phyloP scores from a whole-genome alignment of 805 yeast species.

The Pichia ethanolica region DNA sequence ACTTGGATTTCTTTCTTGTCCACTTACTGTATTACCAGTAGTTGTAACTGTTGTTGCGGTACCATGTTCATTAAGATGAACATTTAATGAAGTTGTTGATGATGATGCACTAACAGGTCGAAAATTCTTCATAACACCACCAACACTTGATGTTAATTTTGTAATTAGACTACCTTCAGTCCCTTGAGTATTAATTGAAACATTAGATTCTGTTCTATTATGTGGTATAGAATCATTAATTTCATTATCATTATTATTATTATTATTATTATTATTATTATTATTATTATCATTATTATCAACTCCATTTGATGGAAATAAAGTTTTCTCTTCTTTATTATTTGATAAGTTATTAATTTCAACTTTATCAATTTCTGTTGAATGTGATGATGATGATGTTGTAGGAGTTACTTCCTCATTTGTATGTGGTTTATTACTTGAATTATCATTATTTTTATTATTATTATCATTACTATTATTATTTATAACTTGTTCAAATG shows the following conservation, averaged over 20 bases:
- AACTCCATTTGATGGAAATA: not conserved
- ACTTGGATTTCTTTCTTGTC: not conserved
- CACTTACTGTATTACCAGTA: not conserved
- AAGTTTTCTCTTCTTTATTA: not conserved
- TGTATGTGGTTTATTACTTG: not conserved
- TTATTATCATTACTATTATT: not conserved
- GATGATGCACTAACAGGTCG: slow-evolving; percentile 28
- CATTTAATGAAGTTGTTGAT: slow-evolving; percentile 24
- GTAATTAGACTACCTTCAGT: slow-evolving; percentile 21
- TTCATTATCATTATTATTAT: slow-evolving; percentile 7
- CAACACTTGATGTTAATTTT: slow-evolving; percentile 27
- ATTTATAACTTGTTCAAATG: slow-evolving; percentile 11
- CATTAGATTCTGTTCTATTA: slow-evolving; percentile 9
- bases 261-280: not conserved
- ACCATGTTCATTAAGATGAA: not conserved
- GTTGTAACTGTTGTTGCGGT: not conserved
- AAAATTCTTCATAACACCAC: slow-evolving; percentile 30
- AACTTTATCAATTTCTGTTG: not conserved
- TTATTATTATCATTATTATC: not conserved
- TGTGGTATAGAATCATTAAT: not conserved
- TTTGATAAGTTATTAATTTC: not conserved
- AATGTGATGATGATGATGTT: not conserved
- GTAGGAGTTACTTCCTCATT: not conserved
- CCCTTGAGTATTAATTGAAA: slow-evolving; percentile 14
- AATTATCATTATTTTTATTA: too few species aligned